Base-by-base conservation (phyloP, 2,329 filamentous ascomycete species). In the Penicillium aurantiogriseum region DNA sequence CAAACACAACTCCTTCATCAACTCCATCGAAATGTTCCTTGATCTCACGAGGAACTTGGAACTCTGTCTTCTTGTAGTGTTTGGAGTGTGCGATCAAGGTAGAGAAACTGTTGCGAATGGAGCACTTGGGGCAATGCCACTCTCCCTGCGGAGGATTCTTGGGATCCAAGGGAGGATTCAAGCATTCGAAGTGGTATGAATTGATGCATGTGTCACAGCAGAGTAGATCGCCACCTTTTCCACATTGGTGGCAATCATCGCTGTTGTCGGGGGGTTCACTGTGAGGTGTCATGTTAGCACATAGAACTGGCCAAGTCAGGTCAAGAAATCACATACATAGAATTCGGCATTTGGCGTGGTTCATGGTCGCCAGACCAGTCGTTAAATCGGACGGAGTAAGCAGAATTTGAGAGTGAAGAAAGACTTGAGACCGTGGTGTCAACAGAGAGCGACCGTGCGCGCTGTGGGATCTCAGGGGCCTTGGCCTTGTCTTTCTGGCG, bases 121-220 rank as follows among this genome's bases (percentile, higher is more conserved):
- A 66, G 63, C 71, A 78, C 63, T 85, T 83, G 67, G 90, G 88
- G 77, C 93, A 97, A 74, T 84, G 94, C 90, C 92, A 97, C 58
- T 81, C 76, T 67, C 91, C 88, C 57, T 90, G 86, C 11, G 88
- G 87, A 57, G 88, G 80, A 58, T 79, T 74, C 53, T 82, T 80
- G 49, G 85, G 82, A 54, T 86, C 82, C 64, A 91, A 80, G 39
- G 91, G 88, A 60, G 93, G 92, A 74, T 95, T 89, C 64, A 94
- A 85, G 73, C 94, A 97, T 58, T 85, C 83, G 72, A 94, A 91
- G 76, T 97, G 94, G 76, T 95, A 97, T 6, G 92, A 91, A 64
- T 91, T 86, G 59, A 88, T 85, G 77, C 94, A 99, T 61, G 89
- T 90, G 77, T 97, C 94, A 75, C 94, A 99, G 77, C 92, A 97